Evolutionary conservation across 1,284 basidiomycete species (phyloP), one percentile per base, ranked within the genome.

Genomic region (Ustilago lituana): DNA sequence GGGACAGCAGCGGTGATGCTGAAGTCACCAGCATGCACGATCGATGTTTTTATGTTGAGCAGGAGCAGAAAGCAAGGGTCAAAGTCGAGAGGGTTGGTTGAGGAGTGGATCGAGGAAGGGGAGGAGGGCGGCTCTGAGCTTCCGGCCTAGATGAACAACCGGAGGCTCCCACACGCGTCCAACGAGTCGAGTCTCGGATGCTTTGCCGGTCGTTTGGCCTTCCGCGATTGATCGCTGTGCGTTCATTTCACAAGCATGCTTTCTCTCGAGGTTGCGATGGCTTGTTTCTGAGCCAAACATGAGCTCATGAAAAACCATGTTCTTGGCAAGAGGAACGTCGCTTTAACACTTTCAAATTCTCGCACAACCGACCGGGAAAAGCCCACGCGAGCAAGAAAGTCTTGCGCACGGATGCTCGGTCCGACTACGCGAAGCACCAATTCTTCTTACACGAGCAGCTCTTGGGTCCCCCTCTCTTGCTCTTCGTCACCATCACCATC

Each of bases 271-370:
- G n/a, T n/a, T n/a, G n/a, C n/a, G n/a, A n/a, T n/a, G n/a, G n/a
- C n/a, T n/a, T n/a, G n/a, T n/a, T n/a, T n/a, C n/a, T n/a, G n/a
- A n/a, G 19, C 19, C 3, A 27, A 45, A 17, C 19, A 23, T 29
- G 31, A 40, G 29, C 52, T 31, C 26, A 32, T 46, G 35, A 39
- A 46, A 54, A 32, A 29, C 14, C 22, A 31, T 27, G 3, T 14
- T 20, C 10, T 0, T 1, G 10, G 9, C n/a, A 15, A n/a, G 29
- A 5, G n/a, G 4, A 10, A 3, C 12, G 6, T 8, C 20, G 52
- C 48, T 44, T 39, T 63, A 63, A 63, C 60, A 56, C 3, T 9
- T n/a, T n/a, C n/a, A n/a, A n/a, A n/a, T n/a, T n/a, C n/a, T n/a
- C n/a, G n/a, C n/a, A n/a, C n/a, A n/a, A n/a, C n/a, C n/a, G n/a